Percentiles rank a stretch among this genome's conserved stretches.
phyloP scores from a whole-genome alignment of 2,329 filamentous ascomycete genomes.

The Fusarium hostae region DNA sequence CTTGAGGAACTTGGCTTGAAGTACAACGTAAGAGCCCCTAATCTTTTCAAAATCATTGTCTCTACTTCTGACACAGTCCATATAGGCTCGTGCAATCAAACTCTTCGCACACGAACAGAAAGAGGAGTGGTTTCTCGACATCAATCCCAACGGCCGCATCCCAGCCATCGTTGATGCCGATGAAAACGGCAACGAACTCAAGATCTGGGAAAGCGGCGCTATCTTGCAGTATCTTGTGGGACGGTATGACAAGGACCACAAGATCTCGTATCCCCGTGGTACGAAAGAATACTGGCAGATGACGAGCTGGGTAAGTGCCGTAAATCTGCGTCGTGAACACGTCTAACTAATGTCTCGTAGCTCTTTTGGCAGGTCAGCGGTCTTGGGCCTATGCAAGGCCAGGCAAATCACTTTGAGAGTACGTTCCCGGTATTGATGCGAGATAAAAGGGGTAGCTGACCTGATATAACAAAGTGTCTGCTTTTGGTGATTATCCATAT shows the following conservation, averaged over 20 bases:
- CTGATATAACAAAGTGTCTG: constrained; percentile 65
- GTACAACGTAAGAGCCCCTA: constrained; percentile 67
- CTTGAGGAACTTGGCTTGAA: constrained; percentile 84
- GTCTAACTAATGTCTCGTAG: constrained; percentile 27
- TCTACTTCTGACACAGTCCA: not conserved
- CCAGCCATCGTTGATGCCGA: constrained; percentile 85
- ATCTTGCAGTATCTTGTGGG: constrained; percentile 87
- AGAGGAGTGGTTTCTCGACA: constrained; percentile 84
- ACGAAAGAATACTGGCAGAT: constrained; percentile 80
- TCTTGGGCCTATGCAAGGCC: constrained; percentile 81
- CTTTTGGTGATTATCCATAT: constrained; percentile 82
- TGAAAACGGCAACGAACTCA: constrained; percentile 75
- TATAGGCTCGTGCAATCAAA: constrained; percentile 67
- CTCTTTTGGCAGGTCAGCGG: constrained; percentile 81
- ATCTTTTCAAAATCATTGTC: not conserved
- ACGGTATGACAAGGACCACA: constrained; percentile 82
- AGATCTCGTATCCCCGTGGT: constrained; percentile 80
- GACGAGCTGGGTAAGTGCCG: constrained; percentile 73
- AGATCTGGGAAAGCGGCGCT: constrained; percentile 82
- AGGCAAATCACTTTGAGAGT: constrained; percentile 84
- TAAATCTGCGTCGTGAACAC: too few species aligned
- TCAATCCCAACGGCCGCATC: constrained; percentile 93
- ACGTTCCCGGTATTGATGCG: constrained; percentile 20
- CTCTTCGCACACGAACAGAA: constrained; percentile 80
- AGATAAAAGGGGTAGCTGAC: not conserved